Base-by-base conservation (phyloP, 495 filamentous ascomycete species). In the Hypomontagnella submonticulosa region DNA sequence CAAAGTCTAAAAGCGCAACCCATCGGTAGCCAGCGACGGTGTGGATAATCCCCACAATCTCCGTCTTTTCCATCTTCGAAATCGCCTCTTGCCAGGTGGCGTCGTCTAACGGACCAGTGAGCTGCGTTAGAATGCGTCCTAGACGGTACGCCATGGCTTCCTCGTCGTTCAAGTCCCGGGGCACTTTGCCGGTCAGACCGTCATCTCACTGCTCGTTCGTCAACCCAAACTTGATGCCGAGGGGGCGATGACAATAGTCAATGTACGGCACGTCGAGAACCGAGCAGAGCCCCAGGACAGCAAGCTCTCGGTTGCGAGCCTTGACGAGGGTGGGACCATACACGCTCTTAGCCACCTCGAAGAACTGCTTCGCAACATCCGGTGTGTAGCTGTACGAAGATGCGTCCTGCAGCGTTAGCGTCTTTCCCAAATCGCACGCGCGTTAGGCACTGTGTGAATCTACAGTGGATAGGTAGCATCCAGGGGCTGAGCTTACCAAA, bases 41-140 rank as follows among this genome's bases (percentile, higher is more conserved):
- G 36, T 65, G 19, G n/a, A 20, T 30, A 34, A 65, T 42, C 2
- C 34, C 54, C 3, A 52, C 46, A n/a, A 65, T 15, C 38, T 65
- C 42, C 3, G 38, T 15, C 57, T 50, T 61, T 12, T 50, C 36
- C 19, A 61, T 38, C 47, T 34, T 53, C 11, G 37, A 42, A 15
- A 47, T 33, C 6, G 23, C n/a, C 16, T 51, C 57, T 48, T 53
- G 4, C 47, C 48, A 61, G 2, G 19, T 42, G n/a, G n/a, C 47
- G 30, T 61, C 57, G n/a, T 61, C 48, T n/a, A 61, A n/a, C 10
- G 57, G 57, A n/a, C 48, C 48, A 4, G 36, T 46, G 12, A 61
- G 48, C n/a, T 8, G 23, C 3, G 61, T 12, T 4, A 65, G 53
- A 6, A 40, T 18, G 4, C 40, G 32, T 8, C 53, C 52, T 20